These are phyloP conservation scores for Polygonum maritimum DNA, from an alignment of 148 eudicot species.

Conservation along the genomic window DNA sequence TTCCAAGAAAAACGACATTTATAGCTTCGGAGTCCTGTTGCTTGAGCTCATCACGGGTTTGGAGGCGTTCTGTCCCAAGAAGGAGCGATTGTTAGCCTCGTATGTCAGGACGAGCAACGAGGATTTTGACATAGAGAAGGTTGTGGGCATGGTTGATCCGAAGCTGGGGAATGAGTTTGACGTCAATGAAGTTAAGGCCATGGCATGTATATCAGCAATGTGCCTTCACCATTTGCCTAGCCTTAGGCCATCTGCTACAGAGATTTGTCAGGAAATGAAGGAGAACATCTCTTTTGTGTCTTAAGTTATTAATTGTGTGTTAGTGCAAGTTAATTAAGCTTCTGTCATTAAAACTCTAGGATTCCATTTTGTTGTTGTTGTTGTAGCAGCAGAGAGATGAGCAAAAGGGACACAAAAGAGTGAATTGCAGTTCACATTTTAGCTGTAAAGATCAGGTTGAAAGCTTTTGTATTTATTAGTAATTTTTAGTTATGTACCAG, in stretches of 20 bases:
- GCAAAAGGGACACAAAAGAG: not conserved
- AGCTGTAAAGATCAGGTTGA: not conserved
- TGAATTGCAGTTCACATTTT: not conserved
- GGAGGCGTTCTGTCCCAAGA: conserved; percentile 43
- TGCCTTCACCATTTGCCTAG: conserved; percentile 50
- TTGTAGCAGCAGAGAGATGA: not conserved
- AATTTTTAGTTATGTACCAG: not conserved
- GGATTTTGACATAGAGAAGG: conserved; percentile 19
- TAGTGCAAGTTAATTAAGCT: not conserved
- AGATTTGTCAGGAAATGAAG: conserved; percentile 31
- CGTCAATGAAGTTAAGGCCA: conserved; percentile 29
- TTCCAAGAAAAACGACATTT: conserved; percentile 74
- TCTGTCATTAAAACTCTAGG: not conserved
- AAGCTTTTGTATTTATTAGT: not conserved
- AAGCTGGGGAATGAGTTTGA: conserved; percentile 21
- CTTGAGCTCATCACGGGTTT: conserved; percentile 65
- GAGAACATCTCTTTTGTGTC: conserved; percentile 24
- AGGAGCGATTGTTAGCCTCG: conserved; percentile 36
- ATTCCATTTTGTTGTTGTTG: not conserved
- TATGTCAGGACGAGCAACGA: conserved; percentile 21
- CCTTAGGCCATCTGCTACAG: conserved; percentile 56
- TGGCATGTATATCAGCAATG: conserved; percentile 32
- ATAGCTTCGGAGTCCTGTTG: conserved; percentile 61
- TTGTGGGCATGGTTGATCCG: conserved; percentile 44
- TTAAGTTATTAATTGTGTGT: not conserved